Percentiles rank a stretch among this genome's conserved stretches.
These are phyloP conservation scores for Pleurotus salmoneostramineus DNA, from an alignment of 768 basidiomycete species.

Conservation along the genomic window DNA sequence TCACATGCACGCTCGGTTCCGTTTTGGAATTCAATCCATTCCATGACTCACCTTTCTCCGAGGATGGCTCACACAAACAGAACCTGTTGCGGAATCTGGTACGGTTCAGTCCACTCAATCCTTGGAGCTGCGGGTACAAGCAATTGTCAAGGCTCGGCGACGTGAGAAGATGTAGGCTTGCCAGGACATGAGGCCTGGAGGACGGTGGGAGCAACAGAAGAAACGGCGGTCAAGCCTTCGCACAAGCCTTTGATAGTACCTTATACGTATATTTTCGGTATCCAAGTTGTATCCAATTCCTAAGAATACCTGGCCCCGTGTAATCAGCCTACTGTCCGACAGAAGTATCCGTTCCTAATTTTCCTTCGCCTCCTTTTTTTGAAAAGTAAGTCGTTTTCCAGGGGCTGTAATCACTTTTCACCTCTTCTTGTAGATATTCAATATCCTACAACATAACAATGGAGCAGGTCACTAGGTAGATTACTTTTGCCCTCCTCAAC, in stretches of 20 bases:
- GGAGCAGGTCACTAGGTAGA: too few relatives aligned
- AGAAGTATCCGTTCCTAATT: too few relatives aligned
- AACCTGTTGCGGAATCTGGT: conserved; percentile 59
- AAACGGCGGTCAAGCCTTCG: conserved; percentile 47
- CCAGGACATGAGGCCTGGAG: conserved; percentile 12
- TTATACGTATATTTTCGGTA: conserved; percentile 71
- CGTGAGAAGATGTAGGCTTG: conserved; percentile 11
- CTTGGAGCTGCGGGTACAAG: conserved; percentile 37
- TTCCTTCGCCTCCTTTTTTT: too few relatives aligned
- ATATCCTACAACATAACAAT: too few relatives aligned
- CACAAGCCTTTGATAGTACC: conserved; percentile 66
- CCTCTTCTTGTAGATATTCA: too few relatives aligned
- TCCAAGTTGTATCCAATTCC: conserved; percentile 55
- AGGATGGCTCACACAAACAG: conserved; percentile 47
- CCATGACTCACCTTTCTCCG: conserved; percentile 1
- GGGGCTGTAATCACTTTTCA: too few relatives aligned
- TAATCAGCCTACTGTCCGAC: too few relatives aligned
- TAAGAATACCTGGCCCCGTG: too few relatives aligned
- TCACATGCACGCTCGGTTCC: conserved; percentile 32
- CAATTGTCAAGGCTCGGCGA: conserved; percentile 30
- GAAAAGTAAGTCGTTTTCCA: too few relatives aligned
- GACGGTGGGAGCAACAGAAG: conserved; percentile 11
- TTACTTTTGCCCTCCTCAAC: too few relatives aligned
- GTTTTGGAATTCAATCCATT: conserved; percentile 5
- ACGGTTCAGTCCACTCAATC: conserved; percentile 45